Percentiles rank a stretch among this genome's conserved stretches.
Conservation (phyloP, 495 filamentous ascomycete species). For the Aspergillus incahuasiensis region DNA sequence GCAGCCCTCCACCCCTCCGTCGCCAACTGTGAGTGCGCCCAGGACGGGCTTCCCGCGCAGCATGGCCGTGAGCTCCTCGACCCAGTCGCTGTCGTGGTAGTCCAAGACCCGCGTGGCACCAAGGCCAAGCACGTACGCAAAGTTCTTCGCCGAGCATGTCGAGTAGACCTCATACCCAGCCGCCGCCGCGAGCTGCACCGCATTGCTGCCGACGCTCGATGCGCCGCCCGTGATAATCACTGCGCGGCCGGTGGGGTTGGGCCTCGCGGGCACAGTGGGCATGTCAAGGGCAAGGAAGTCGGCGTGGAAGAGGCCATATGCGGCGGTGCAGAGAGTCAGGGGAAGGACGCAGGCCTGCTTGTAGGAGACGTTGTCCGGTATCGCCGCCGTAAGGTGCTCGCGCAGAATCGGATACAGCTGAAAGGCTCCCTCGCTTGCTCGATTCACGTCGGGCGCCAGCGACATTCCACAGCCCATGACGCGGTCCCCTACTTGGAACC, state of each 20-base stretch:
- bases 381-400: constrained; percentile 3
- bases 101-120: constrained; percentile 58
- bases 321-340: constrained; percentile 47
- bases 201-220: constrained; percentile 53
- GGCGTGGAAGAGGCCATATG: constrained; percentile 47
- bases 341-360: constrained; percentile 36
- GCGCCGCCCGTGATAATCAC: constrained; percentile 59
- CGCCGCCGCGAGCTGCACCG: constrained; percentile 56
- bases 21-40: too few relatives aligned
- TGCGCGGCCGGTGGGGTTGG: constrained; percentile 25
- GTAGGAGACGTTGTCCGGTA: constrained; percentile 21
- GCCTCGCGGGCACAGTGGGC: constrained; percentile 27
- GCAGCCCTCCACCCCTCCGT: too few relatives aligned
- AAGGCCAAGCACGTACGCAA: constrained; percentile 44
- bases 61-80: constrained; percentile 21
- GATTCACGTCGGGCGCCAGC: constrained; percentile 13
- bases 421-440: constrained; percentile 28
- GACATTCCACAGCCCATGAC: constrained; percentile 21
- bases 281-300: constrained; percentile 37
- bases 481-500: constrained; percentile 26
- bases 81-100: constrained; percentile 40
- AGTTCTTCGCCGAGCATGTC: constrained; percentile 51
- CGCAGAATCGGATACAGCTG: constrained; percentile 25
- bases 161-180: constrained; percentile 57
- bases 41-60: constrained; percentile 23